phyloP scores from a whole-genome alignment of 1,284 basidiomycete genomes.

The Malassezia globosa region DNA sequence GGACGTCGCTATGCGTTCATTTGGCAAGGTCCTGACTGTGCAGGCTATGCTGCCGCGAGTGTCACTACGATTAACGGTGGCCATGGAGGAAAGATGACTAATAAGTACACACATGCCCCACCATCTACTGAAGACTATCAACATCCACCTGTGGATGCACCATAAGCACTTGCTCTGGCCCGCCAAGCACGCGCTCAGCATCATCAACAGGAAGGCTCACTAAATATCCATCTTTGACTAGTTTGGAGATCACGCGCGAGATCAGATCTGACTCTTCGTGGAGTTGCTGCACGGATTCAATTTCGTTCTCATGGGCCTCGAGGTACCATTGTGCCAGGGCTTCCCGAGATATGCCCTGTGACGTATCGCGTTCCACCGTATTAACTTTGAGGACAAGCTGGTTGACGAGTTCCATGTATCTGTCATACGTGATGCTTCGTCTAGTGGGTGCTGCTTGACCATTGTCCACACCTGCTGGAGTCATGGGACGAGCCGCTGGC shows the following conservation, averaged over 20 bases:
- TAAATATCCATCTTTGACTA: constrained; percentile 62
- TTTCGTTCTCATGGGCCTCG: constrained; percentile 65
- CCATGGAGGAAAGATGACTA: constrained; percentile 9
- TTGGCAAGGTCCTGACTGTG: background rate
- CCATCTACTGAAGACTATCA: constrained; percentile 26
- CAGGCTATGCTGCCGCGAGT: background rate
- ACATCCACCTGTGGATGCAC: constrained; percentile 38
- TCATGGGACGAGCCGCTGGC: background rate
- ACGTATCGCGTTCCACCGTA: constrained; percentile 64
- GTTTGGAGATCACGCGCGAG: constrained; percentile 72
- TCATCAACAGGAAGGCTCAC: constrained; percentile 34
- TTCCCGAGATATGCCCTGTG: constrained; percentile 66
- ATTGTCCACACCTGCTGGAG: constrained; percentile 50
- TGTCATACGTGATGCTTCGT: constrained; percentile 76
- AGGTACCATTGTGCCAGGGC: constrained; percentile 86
- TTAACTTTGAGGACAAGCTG: constrained; percentile 73
- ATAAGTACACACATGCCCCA: background rate
- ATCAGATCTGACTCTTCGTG: constrained; percentile 83
- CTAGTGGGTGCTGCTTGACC: constrained; percentile 24
- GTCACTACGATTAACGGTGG: background rate
- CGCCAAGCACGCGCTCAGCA: constrained; percentile 20
- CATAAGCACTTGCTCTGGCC: constrained; percentile 22
- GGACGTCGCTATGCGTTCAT: background rate
- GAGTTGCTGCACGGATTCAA: constrained; percentile 75
- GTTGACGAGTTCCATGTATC: constrained; percentile 80